A percentile compares a stretch with the other conserved stretches of the same genome.
Conservation (phyloP, 352 stramenopile genomes). For the Phytophthora constricta region DNA sequence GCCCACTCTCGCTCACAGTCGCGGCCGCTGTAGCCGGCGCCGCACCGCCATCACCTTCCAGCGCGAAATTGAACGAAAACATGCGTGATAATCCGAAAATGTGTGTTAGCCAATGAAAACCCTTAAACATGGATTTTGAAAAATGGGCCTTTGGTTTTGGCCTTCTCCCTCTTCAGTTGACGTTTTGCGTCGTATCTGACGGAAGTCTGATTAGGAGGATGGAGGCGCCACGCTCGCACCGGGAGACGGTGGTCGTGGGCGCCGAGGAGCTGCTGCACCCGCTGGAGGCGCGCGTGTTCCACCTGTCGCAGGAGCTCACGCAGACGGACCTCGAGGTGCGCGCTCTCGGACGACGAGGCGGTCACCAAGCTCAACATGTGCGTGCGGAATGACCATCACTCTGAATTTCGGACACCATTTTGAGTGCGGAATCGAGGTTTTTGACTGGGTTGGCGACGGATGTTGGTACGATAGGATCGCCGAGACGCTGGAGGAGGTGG, state of each 20-base stretch:
- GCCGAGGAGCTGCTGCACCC: conserved; percentile 60
- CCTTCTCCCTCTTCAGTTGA: not conserved
- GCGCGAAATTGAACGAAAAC: conserved; percentile 79
- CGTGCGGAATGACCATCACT: conserved; percentile 21
- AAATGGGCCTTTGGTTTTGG: not conserved
- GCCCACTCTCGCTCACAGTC: not conserved
- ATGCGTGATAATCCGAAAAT: not conserved
- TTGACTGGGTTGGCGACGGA: conserved; percentile 7
- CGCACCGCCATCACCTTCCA: conserved; percentile 28
- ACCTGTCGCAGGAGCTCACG: conserved; percentile 75
- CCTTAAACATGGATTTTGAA: conserved; percentile 3
- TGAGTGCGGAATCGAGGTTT: conserved; percentile 9
- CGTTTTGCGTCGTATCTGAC: too few species aligned
- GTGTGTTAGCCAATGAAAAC: conserved; percentile 9
- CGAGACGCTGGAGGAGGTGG: conserved; percentile 78
- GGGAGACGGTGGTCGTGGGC: conserved; percentile 32
- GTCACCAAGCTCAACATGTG: conserved; percentile 82
- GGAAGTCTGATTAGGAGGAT: too few species aligned
- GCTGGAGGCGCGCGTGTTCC: conserved; percentile 63
- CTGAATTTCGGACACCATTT: conserved; percentile 1
- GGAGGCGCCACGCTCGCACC: conserved; percentile 32
- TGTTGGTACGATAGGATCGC: conserved; percentile 55
- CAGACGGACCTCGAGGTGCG: conserved; percentile 40
- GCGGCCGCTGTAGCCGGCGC: not conserved
- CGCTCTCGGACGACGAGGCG: conserved; percentile 66